These are phyloP conservation scores for Pseudocercospora musae DNA, from an alignment of 2,329 filamentous ascomycete species.

Conservation along the genomic window DNA sequence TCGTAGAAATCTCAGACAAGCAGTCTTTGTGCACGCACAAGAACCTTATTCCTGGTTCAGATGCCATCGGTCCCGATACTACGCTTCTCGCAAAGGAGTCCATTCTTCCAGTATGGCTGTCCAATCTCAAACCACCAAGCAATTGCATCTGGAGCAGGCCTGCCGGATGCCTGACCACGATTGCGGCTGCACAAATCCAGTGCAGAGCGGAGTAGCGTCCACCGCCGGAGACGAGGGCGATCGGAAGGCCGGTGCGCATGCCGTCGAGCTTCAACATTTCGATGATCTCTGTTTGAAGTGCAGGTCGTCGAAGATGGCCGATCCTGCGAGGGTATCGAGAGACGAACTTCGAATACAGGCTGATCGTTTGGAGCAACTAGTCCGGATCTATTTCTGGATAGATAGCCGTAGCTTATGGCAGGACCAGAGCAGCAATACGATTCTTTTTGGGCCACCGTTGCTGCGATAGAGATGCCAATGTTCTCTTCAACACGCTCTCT, in stretches of 20 bases:
- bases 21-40: not conserved
- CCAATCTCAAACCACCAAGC: not conserved
- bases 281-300: too few species aligned
- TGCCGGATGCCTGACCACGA: not conserved
- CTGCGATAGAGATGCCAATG: not conserved
- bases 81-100: not conserved
- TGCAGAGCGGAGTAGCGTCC: too few species aligned
- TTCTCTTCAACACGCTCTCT: not conserved
- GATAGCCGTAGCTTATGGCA: too few species aligned
- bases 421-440: not conserved
- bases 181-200: not conserved
- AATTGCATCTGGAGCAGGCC: not conserved
- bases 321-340: too few species aligned
- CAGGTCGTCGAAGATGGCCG: too few species aligned
- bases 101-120: not conserved
- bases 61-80: not conserved
- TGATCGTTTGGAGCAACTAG: too few species aligned
- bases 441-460: not conserved
- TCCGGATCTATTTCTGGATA: too few species aligned
- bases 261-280: not conserved
- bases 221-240: not conserved
- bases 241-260: not conserved
- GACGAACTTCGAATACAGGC: too few species aligned
- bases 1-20: not conserved
- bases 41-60: not conserved